phyloP scores from a whole-genome alignment of 176 grass and related monocot genomes.

The Typha latifolia region DNA sequence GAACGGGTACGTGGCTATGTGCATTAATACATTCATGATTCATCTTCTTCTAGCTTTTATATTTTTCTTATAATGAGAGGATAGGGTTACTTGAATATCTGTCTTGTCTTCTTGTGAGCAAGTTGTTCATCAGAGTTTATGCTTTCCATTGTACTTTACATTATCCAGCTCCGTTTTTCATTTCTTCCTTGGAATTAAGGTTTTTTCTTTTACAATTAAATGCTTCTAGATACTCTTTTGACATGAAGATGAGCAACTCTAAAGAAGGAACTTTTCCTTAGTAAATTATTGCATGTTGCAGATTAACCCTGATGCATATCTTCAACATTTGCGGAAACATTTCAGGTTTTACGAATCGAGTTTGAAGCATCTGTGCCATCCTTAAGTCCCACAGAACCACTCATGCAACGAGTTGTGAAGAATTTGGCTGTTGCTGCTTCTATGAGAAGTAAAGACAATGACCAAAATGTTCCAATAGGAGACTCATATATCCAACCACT shows the following conservation, averaged over 20 bases:
- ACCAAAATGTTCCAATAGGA: conserved; percentile 36
- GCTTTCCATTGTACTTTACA: too few species aligned
- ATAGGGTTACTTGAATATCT: too few species aligned
- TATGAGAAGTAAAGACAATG: conserved; percentile 41
- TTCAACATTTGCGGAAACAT: conserved; percentile 9
- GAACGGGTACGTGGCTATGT: conserved; percentile 51
- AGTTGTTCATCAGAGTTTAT: too few species aligned
- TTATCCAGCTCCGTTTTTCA: too few species aligned
- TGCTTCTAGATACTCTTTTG: too few species aligned
- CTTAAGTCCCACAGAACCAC: conserved; percentile 59
- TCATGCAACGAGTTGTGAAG: conserved; percentile 68
- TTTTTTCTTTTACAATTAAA: too few species aligned
- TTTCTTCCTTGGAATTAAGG: too few species aligned
- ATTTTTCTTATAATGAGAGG: too few species aligned
- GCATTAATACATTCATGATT: conserved; percentile 20
- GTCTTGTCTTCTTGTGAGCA: too few species aligned
- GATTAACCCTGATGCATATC: conserved; percentile 1
- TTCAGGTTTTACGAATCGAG: conserved; percentile 76
- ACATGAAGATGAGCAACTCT: too few species aligned
- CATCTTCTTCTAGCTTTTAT: background rate
- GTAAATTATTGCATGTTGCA: background rate
- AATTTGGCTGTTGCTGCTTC: conserved; percentile 71
- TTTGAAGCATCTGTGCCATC: conserved; percentile 65
- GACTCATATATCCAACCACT: conserved; percentile 56
- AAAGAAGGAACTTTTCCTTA: too few species aligned